Evolutionary conservation across 768 basidiomycete species (phyloP), one percentile per base, ranked within the genome.

Genomic region (Clathrus columnatus): DNA sequence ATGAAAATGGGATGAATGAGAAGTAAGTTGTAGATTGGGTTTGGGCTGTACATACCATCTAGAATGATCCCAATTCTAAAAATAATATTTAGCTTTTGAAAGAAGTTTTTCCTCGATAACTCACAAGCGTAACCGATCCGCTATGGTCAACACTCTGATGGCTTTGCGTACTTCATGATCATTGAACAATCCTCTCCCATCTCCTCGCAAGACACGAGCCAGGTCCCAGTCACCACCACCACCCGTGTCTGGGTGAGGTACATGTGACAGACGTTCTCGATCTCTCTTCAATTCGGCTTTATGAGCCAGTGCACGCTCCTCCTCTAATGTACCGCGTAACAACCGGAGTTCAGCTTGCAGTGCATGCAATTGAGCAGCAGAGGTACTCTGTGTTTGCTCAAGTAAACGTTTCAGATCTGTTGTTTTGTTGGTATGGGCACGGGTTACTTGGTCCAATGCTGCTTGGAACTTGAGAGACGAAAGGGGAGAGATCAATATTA

Each of bases 281-380:
- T 61, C 44, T 45, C 48, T 67, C 68, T 27, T 65, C 57, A 58
- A 60, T 46, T 68, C 60, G 18, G 63, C 45, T 26, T 44, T 46
- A 29, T 32, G 60, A 7, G 58, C 29, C 16, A 18, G 41, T 7
- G 50, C 56, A 17, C 56, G 54, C 42, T 61, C 60, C 30, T 61
- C 60, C 29, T 70, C 68, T 21, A 67, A 69, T 48, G 76, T 75
- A 11, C 72, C 69, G 43, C 85, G 80, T 27, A 91, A 71, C 24
- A 87, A 72, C 11, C 81, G 74, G 2, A 90, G 73, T 63, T 92
- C 87, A 1, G 88, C 89, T 68, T 91, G 89, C 0, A 93, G 72
- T 0, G 91, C 89, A 62, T 92, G 89, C 1, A 91, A 72, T 62
- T 92, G 91, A 1, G 88, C 84, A 0, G 89, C 87, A 1, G 85